Conservation (phyloP, 208 protist genomes). For the Leptomonas pyrrhocoris region DNA sequence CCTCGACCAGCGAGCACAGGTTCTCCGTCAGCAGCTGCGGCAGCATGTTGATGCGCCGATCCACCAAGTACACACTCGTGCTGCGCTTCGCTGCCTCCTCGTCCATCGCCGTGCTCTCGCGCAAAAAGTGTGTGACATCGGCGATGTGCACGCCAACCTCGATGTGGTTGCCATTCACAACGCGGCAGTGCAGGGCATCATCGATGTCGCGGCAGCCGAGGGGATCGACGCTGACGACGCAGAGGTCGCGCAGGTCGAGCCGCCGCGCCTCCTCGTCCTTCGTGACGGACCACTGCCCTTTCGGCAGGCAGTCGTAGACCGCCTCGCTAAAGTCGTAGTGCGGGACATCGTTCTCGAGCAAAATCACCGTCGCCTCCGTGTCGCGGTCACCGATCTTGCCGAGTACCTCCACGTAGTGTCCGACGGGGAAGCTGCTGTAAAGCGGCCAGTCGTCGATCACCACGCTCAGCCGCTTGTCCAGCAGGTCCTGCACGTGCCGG, state of each 20-base stretch:
- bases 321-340: constrained; percentile 92
- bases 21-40: constrained; percentile 96
- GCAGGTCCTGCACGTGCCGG: constrained; percentile 71
- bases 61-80: constrained; percentile 96
- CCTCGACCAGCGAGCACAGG: constrained; percentile 93
- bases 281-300: constrained; percentile 85
- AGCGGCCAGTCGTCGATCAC: constrained; percentile 95
- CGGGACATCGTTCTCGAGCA: constrained; percentile 94
- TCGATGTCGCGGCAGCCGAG: constrained; percentile 94
- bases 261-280: constrained; percentile 73
- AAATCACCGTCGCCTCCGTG: constrained; percentile 93
- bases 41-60: constrained; percentile 97
- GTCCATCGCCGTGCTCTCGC: constrained; percentile 93
- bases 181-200: constrained; percentile 86
- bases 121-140: constrained; percentile 96
- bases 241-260: constrained; percentile 87
- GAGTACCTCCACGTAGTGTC: constrained; percentile 93
- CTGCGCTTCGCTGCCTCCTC: constrained; percentile 92
- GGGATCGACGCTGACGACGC: constrained; percentile 95
- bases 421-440: constrained; percentile 90
- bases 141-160: constrained; percentile 98
- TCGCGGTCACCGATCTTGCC: constrained; percentile 95
- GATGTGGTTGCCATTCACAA: constrained; percentile 80
- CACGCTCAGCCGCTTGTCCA: constrained; percentile 93
- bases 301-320: constrained; percentile 90